phyloP scores from a whole-genome alignment of 768 basidiomycete genomes.

The Mycena alexandri region DNA sequence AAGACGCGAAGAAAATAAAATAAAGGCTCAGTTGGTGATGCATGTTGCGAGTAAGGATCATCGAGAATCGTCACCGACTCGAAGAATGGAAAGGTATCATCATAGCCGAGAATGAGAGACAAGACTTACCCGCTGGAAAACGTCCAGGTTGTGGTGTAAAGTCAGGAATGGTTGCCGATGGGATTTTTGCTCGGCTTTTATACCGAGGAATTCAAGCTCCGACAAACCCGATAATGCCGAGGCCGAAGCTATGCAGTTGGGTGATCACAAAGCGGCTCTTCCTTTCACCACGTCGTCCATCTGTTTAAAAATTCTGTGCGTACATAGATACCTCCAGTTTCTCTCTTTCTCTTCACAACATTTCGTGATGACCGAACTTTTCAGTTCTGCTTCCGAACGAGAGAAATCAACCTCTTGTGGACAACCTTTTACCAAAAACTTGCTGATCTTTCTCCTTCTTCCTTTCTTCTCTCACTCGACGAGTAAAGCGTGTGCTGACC shows the following conservation, averaged over 20 bases:
- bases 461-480: slow-evolving; percentile 6
- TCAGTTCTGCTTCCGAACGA: slow-evolving; percentile 92
- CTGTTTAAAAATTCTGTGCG: background rate
- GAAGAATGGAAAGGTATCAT: slow-evolving; percentile 50
- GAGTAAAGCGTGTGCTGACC: slow-evolving; percentile 39
- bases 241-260: too few species aligned
- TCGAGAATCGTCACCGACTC: slow-evolving; percentile 77
- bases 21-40: slow-evolving; percentile 72
- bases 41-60: slow-evolving; percentile 86
- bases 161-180: background rate
- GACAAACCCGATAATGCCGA: too few species aligned
- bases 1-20: slow-evolving; percentile 31
- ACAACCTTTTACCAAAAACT: slow-evolving; percentile 71
- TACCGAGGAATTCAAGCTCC: background rate
- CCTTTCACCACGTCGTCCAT: too few species aligned
- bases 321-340: slow-evolving; percentile 24
- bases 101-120: slow-evolving; percentile 16
- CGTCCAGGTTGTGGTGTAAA: background rate
- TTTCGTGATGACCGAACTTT: slow-evolving; percentile 62
- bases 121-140: slow-evolving; percentile 15
- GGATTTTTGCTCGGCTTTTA: background rate
- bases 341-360: slow-evolving; percentile 5
- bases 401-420: slow-evolving; percentile 79
- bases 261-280: too few species aligned
- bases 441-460: slow-evolving; percentile 57